Evolutionary conservation across 2,329 filamentous ascomycete genomes (phyloP), one percentile per base, ranked within the genome.

Genomic region (Parafenestella ontariensis): DNA sequence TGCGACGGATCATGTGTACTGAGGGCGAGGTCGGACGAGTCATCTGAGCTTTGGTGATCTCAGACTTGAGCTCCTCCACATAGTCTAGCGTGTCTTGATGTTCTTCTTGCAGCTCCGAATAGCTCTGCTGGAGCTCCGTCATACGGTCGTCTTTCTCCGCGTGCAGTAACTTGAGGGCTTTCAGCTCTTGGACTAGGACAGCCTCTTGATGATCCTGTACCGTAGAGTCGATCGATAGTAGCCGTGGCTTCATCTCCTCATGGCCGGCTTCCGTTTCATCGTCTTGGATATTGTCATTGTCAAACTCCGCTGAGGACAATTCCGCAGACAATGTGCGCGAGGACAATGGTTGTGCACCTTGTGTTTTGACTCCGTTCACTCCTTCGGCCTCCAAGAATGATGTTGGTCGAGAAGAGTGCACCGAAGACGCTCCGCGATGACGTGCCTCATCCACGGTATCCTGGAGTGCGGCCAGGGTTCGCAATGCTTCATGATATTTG

Each of bases 301-400:
- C 75, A 72, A 89, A 91, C 70, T 90, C 90, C 81, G 86, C 91
- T 75, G 89, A 96, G 70, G 91, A 96, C 75, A 96, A 85, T 79
- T 98, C 95, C 79, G 92, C 95, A 64, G 92, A 97, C 66, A 97
- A 89, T 71, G 92, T 96, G 76, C 89, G 92, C 80, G 92, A 93
- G 70, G 90, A 93, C 77, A 90, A 91, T 71, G 81, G 83, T 78
- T 86, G 86, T 76, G 81, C 79, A 83, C 80, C 83, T 80, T 87
- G 84, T 79, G 88, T 58, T 55, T 65, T 92, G 74, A 85, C 79
- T 72, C 87, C 89, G 78, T 85, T 89, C 70, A 87, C 86, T 78
- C 86, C 87, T 68, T 83, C 81, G 71, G 92, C 88, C 59, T 87
- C 92, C 85, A 95, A 88, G 88, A 95, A 95, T 83, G 92, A 94